These are phyloP conservation scores for Fusarium vanettenii DNA, from an alignment of 2,329 filamentous ascomycete genomes.

Conservation along the genomic window DNA sequence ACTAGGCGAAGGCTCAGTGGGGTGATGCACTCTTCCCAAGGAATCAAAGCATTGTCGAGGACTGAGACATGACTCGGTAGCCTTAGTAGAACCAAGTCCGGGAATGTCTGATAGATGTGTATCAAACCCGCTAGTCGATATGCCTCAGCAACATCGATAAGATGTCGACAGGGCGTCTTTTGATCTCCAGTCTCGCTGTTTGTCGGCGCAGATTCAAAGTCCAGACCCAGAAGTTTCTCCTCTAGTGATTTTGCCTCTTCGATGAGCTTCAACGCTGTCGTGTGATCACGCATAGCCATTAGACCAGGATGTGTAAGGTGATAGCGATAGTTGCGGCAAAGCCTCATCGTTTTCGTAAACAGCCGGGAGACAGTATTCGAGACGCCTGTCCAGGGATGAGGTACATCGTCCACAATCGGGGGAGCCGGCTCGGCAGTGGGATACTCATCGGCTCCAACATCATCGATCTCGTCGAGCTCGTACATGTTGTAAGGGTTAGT, in stretches of 20 bases:
- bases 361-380: constrained; percentile 48
- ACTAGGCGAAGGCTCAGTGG: constrained; percentile 45
- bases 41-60: constrained; percentile 14
- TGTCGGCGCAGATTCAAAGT: constrained; percentile 32
- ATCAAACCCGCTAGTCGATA: constrained; percentile 52
- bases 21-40: constrained; percentile 49
- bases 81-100: constrained; percentile 46
- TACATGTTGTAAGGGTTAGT: constrained; percentile 37
- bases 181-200: constrained; percentile 46
- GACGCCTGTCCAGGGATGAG: constrained; percentile 54
- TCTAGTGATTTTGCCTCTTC: constrained; percentile 48
- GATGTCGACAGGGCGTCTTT: constrained; percentile 43
- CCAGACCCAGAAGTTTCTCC: constrained; percentile 46
- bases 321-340: constrained; percentile 51
- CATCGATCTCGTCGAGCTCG: constrained; percentile 18
- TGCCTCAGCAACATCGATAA: constrained; percentile 51
- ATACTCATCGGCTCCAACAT: constrained; percentile 23
- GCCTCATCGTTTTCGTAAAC: constrained; percentile 49
- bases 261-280: constrained; percentile 40
- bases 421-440: constrained; percentile 21
- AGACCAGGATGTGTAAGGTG: constrained; percentile 34
- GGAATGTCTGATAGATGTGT: constrained; percentile 55
- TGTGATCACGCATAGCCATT: constrained; percentile 25
- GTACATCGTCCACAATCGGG: constrained; percentile 30
- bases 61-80: constrained; percentile 34